A percentile compares a stretch with the other conserved stretches of the same genome.
These are phyloP conservation scores for Nicotiana rustica DNA, from an alignment of 305 asterid genomes.

Conservation along the genomic window DNA sequence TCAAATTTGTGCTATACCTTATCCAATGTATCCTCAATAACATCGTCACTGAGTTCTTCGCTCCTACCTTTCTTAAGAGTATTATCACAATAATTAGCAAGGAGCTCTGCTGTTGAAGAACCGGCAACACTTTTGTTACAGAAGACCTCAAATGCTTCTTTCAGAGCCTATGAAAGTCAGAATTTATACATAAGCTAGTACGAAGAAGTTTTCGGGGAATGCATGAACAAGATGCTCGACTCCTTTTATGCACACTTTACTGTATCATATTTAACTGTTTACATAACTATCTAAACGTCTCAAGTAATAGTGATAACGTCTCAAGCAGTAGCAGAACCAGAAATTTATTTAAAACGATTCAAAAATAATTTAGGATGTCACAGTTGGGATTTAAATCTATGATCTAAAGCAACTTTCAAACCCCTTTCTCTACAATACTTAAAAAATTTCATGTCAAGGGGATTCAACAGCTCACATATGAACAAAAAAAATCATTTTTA, in stretches of 20 bases:
- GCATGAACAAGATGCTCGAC: background rate
- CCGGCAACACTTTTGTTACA: constrained; percentile 59
- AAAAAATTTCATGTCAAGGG: too few species aligned
- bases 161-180: constrained; percentile 49
- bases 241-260: background rate
- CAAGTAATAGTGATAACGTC: background rate
- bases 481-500: too few species aligned
- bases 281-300: background rate
- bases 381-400: too few species aligned
- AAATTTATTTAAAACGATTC: too few species aligned
- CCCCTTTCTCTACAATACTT: too few species aligned
- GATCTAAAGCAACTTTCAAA: too few species aligned
- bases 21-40: constrained; percentile 57
- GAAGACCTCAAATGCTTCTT: constrained; percentile 62
- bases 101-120: constrained; percentile 53
- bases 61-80: constrained; percentile 59
- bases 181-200: constrained; percentile 10
- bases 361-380: too few species aligned
- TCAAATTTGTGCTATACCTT: constrained; percentile 43
- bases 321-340: too few species aligned
- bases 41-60: constrained; percentile 57
- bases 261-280: background rate
- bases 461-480: too few species aligned
- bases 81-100: constrained; percentile 62
- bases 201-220: background rate